Evolutionary conservation across 2,329 filamentous ascomycete species (phyloP), one percentile per base, ranked within the genome.

Genomic region (Diaporthe destruens): DNA sequence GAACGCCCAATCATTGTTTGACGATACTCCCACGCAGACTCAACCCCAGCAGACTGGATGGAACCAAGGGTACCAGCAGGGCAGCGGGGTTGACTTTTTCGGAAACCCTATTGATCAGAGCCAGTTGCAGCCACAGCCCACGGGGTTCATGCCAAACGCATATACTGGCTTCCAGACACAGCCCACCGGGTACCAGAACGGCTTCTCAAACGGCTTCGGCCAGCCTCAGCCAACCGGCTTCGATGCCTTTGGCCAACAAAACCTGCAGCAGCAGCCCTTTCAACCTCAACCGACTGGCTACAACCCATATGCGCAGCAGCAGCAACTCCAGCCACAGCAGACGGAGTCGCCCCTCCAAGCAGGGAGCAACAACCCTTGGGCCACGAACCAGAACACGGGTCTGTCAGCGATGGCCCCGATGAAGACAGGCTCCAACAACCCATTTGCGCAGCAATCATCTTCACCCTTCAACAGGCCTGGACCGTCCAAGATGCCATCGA

Each of bases 21-120:
- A 97, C 77, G 94, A 97, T 77, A 89, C 90, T 47, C 87, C 91
- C 7, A 82, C 86, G 32, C 90, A 92, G 78, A 81, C 86, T 5
- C 92, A 94, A 77, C 89, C 93, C 47, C 94, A 95, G 83, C 90
- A 90, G 53, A 98, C 95, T 18, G 96, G 95, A 47, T 95, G 94
- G 85, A 98, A 98, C 82, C 95, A 98, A 84, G 96, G 96, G 59
- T 99, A 99, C 80, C 95, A 98, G 85, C 96, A 99, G 84, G 96
- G 98, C 80, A 93, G 93, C 72, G 94, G 94, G 16, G 96, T 99
- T 23, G 96, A 99, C 83, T 98, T 97, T 90, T 96, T 97, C 78
- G 96, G 96, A 73, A 99, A 99, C 82, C 94, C 95, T 16, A 92
- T 98, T 78, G 94, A 96, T 72, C 91, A 91, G 78, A 90, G 85